Percentiles rank a stretch among this genome's conserved stretches.
Conservation (phyloP, 2,329 filamentous ascomycete genomes). For the Paecilomyces sp. region DNA sequence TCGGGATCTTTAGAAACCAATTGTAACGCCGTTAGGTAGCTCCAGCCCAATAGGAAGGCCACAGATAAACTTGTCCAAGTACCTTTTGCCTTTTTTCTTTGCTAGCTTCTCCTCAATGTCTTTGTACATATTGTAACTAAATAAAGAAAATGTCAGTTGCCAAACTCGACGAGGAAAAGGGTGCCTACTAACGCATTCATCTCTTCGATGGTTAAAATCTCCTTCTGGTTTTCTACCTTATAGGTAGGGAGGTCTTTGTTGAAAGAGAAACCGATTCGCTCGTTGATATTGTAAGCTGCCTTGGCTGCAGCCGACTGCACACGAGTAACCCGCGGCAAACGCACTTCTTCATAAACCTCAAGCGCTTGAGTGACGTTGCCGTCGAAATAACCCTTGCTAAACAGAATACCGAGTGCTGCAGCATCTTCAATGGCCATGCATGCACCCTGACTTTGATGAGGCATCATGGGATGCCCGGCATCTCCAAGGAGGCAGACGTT, state of each 20-base stretch:
- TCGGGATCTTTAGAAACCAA: background rate
- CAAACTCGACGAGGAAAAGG: background rate
- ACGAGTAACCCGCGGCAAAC: conserved; percentile 48
- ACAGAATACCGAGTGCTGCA: conserved; percentile 56
- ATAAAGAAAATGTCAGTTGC: background rate
- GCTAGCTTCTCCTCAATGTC: background rate
- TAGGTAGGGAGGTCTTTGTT: conserved; percentile 53
- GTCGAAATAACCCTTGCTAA: conserved; percentile 42
- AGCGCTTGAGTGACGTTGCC: conserved; percentile 45
- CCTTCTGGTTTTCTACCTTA: conserved; percentile 54
- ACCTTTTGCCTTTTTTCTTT: background rate
- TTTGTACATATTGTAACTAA: background rate
- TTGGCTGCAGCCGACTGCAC: conserved; percentile 53
- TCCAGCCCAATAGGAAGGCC: background rate
- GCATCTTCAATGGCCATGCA: conserved; percentile 64
- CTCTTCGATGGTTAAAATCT: conserved; percentile 61
- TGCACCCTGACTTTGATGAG: conserved; percentile 62
- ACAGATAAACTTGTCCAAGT: background rate
- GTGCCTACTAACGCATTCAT: conserved; percentile 53
- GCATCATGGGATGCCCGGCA: conserved; percentile 63
- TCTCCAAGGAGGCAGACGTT: conserved; percentile 56
- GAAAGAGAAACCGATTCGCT: conserved; percentile 58
- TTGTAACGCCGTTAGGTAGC: background rate
- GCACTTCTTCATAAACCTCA: conserved; percentile 45
- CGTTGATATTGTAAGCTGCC: conserved; percentile 56